Conservation (phyloP, 768 basidiomycete species). For the Fistulinella prunicolor region DNA sequence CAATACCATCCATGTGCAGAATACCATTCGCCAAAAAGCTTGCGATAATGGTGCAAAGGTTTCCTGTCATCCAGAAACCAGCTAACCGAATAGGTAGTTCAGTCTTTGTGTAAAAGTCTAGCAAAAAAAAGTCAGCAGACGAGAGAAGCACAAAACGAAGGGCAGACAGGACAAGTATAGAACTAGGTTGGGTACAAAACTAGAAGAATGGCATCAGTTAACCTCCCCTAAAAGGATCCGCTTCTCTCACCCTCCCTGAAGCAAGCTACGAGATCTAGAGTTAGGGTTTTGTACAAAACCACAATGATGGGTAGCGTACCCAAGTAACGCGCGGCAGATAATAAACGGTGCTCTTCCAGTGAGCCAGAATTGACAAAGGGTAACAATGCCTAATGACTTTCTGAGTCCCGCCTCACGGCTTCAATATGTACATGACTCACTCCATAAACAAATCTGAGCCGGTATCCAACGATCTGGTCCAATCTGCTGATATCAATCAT, state of each 20-base stretch:
- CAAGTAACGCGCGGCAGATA: no score
- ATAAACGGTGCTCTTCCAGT: no score
- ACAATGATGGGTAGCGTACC: constrained; percentile 25
- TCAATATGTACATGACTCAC: constrained; percentile 17
- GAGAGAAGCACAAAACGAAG: no score
- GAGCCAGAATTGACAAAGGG: constrained; percentile 47
- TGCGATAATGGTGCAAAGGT: constrained; percentile 50
- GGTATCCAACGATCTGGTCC: constrained; percentile 68
- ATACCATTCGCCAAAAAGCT: constrained; percentile 68
- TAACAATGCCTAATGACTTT: constrained; percentile 36
- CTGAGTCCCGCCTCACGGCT: background rate
- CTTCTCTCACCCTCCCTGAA: constrained; percentile 45
- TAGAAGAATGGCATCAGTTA: constrained; percentile 10
- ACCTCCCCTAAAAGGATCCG: no score
- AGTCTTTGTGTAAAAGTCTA: constrained; percentile 54
- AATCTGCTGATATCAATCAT: constrained; percentile 38
- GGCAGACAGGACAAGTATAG: constrained; percentile 56
- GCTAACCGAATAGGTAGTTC: constrained; percentile 54
- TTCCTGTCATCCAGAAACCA: constrained; percentile 66
- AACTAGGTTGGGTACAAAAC: constrained; percentile 58
- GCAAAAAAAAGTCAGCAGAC: background rate
- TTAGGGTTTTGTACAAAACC: background rate
- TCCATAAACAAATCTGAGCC: constrained; percentile 55
- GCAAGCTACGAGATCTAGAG: constrained; percentile 22
- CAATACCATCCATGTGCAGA: no score